Evolutionary conservation across 1,139 yeast genomes (phyloP).

Genomic region (Debaryomyces subglobosus): DNA sequence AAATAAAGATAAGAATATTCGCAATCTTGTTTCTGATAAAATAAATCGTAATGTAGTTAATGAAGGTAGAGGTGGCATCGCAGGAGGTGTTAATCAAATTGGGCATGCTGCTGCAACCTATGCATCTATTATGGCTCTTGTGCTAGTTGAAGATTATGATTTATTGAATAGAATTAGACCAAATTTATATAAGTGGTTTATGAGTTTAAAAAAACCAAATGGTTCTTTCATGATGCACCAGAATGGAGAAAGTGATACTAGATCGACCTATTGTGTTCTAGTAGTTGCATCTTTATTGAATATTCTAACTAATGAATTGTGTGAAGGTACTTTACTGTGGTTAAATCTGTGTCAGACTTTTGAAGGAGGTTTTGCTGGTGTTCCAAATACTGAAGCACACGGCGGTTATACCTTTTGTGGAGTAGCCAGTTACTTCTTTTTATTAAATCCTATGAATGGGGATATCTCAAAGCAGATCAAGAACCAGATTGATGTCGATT

Average conservation of each 20-base stretch:
- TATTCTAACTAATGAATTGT: conserved; percentile 64
- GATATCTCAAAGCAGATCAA: conserved; percentile 20
- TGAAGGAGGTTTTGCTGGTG: conserved; percentile 95
- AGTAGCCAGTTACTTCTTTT: conserved; percentile 65
- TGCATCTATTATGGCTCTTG: conserved; percentile 71
- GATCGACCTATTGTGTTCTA: conserved; percentile 87
- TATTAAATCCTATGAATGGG: conserved; percentile 30
- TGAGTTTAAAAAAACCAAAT: conserved; percentile 61
- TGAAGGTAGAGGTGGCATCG: conserved; percentile 67
- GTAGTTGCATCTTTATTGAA: conserved; percentile 71
- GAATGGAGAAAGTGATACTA: conserved; percentile 84
- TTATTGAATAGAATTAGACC: conserved; percentile 27
- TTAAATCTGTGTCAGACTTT: conserved; percentile 77
- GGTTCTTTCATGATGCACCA: conserved; percentile 78
- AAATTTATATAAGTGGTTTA: conserved; percentile 63
- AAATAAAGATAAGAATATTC: conserved; percentile 11
- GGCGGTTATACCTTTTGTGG: conserved; percentile 97
- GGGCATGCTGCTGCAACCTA: conserved; percentile 88
- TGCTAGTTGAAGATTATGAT: conserved; percentile 51
- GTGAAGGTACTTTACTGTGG: conserved; percentile 59
- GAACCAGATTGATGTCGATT: conserved; percentile 38
- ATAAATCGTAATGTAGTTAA: conserved; percentile 31
- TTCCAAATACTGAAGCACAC: conserved; percentile 86
- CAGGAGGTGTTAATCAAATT: conserved; percentile 80
- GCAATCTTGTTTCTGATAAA: conserved; percentile 23